Evolutionary conservation across 176 grass and related monocot species (phyloP).

Genomic region (Cymbopogon citratus): DNA sequence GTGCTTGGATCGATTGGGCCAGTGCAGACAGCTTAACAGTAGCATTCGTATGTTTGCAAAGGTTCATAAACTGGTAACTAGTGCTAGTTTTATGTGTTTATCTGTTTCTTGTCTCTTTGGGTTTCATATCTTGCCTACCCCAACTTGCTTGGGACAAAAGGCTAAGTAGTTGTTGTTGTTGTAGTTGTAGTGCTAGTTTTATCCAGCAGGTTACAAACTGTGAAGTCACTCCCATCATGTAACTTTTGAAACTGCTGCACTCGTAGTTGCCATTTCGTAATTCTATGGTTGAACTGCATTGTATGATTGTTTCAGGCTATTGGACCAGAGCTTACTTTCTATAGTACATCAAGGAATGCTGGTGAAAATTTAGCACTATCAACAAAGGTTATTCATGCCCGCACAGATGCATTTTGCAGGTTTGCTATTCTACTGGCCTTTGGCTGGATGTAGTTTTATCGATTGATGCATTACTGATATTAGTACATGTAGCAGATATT

Average conservation of each 20-base stretch:
- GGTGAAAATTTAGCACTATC: constrained; percentile 62
- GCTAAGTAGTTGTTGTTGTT: too few relatives aligned
- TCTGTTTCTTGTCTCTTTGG: too few relatives aligned
- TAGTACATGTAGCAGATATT: neutral
- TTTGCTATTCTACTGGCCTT: constrained; percentile 31
- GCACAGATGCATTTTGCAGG: constrained; percentile 88
- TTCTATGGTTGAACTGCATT: constrained; percentile 15
- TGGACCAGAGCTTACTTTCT: constrained; percentile 96
- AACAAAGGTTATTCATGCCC: constrained; percentile 92
- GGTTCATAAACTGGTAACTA: neutral
- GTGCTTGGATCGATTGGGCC: neutral
- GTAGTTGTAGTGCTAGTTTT: constrained; percentile 13
- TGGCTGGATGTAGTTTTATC: constrained; percentile 13
- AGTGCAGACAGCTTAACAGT: neutral
- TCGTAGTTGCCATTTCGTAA: neutral
- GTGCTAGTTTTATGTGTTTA: constrained; percentile 13
- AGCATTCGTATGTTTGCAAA: constrained; percentile 8
- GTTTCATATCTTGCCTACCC: too few relatives aligned
- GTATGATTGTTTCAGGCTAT: constrained; percentile 57
- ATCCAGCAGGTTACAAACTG: constrained; percentile 3
- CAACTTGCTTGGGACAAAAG: too few relatives aligned
- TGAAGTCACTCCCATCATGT: neutral
- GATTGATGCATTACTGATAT: neutral
- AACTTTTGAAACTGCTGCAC: constrained; percentile 16
- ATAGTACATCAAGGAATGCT: constrained; percentile 76